phyloP scores from a whole-genome alignment of 2,329 filamentous ascomycete genomes.

The Plenodomus tracheiphilus region DNA sequence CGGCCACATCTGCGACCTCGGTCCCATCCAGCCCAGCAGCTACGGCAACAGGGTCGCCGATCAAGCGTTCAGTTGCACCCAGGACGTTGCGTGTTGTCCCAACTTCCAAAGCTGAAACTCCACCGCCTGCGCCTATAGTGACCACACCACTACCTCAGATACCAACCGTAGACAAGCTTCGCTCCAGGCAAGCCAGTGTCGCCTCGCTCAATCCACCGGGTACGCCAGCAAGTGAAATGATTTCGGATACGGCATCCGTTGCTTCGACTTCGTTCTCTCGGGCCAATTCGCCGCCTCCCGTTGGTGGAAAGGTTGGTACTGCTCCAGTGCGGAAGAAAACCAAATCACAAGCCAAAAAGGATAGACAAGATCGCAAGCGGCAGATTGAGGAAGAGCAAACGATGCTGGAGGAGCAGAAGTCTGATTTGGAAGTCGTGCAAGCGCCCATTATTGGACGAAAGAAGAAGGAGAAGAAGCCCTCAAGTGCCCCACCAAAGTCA shows the following conservation, averaged over 20 bases:
- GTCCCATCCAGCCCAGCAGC: constrained; percentile 58
- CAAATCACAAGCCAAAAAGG: constrained; percentile 78
- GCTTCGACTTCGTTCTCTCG: constrained; percentile 73
- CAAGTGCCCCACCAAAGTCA: constrained; percentile 34
- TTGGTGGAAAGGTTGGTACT: constrained; percentile 66
- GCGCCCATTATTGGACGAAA: constrained; percentile 78
- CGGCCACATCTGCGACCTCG: constrained; percentile 52
- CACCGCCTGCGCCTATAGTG: constrained; percentile 46
- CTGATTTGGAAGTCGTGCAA: constrained; percentile 57
- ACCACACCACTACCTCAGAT: constrained; percentile 38
- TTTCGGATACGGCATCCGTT: constrained; percentile 77
- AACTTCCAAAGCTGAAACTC: constrained; percentile 64
- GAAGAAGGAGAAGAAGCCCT: constrained; percentile 77
- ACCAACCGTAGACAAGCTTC: constrained; percentile 46
- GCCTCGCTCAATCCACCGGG: constrained; percentile 67
- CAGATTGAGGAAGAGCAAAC: constrained; percentile 65
- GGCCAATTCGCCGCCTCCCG: constrained; percentile 67
- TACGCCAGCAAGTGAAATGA: constrained; percentile 72
- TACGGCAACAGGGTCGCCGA: constrained; percentile 51
- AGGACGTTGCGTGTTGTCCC: constrained; percentile 73
- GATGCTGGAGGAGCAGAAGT: constrained; percentile 46
- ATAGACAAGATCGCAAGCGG: constrained; percentile 64
- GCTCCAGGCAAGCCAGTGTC: constrained; percentile 57
- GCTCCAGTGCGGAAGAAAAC: constrained; percentile 71
- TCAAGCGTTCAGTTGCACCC: constrained; percentile 50